These are phyloP conservation scores for Phytophthora foliorum DNA, from an alignment of 352 stramenopile genomes.

Conservation along the genomic window DNA sequence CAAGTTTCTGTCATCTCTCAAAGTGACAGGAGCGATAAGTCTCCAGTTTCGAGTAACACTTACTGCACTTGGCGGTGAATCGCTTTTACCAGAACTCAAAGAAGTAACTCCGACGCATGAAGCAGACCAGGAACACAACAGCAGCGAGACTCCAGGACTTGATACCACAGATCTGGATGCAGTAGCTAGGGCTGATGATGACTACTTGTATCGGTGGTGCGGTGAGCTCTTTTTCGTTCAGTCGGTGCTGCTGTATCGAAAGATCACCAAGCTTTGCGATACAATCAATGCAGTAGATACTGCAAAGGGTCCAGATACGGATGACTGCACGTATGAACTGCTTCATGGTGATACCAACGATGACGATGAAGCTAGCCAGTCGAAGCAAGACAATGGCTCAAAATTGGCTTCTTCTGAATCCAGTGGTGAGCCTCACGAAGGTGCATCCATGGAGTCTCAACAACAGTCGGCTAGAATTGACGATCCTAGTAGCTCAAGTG, in stretches of 20 bases:
- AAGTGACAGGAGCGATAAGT: constrained; percentile 51
- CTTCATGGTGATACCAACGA: constrained; percentile 27
- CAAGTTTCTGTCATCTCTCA: constrained; percentile 49
- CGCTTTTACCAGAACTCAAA: constrained; percentile 43
- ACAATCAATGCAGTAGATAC: constrained; percentile 28
- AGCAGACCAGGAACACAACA: constrained; percentile 11
- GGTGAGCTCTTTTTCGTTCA: constrained; percentile 75
- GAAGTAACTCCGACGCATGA: constrained; percentile 3
- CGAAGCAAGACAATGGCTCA: neutral
- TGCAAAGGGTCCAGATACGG: constrained; percentile 40
- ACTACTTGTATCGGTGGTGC: constrained; percentile 67
- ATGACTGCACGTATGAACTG: constrained; percentile 53
- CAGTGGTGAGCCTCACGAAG: neutral
- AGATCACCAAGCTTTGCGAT: constrained; percentile 35
- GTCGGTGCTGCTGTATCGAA: constrained; percentile 52
- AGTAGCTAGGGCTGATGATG: constrained; percentile 44
- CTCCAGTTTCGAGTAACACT: constrained; percentile 50
- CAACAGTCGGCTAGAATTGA: neutral
- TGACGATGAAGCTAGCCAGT: neutral
- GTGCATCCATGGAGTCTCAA: neutral
- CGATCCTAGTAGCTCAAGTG: constrained; percentile 1
- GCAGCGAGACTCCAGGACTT: constrained; percentile 1
- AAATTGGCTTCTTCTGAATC: neutral
- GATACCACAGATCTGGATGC: neutral
- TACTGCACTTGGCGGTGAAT: constrained; percentile 33